Evolutionary conservation across 78 protist genomes (phyloP).

Genomic region (slime mould (Dictyostelium discoideum)): DNA sequence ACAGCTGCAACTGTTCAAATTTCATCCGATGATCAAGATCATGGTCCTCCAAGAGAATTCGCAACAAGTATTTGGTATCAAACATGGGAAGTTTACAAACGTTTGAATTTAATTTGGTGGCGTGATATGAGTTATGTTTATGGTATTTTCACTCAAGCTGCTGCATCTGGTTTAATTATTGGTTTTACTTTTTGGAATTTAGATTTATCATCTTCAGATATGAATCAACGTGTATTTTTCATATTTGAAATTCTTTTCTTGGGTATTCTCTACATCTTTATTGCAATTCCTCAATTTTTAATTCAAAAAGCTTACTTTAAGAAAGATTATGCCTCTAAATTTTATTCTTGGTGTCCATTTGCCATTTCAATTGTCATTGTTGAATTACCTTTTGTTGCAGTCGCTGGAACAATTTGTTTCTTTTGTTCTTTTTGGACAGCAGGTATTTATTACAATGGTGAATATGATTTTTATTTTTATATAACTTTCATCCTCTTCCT

Average conservation of each 20-base stretch:
- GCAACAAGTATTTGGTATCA: constrained; percentile 28
- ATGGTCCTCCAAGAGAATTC: constrained; percentile 52
- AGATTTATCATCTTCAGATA: constrained; percentile 9
- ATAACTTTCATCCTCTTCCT: constrained; percentile 13
- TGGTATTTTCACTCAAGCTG: constrained; percentile 20
- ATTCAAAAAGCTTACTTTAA: constrained; percentile 46
- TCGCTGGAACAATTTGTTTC: constrained; percentile 52
- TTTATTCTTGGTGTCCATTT: constrained; percentile 54
- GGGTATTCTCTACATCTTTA: constrained; percentile 67
- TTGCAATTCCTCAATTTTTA: constrained; percentile 59
- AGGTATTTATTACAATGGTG: background rate
- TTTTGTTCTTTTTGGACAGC: constrained; percentile 68
- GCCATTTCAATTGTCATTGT: constrained; percentile 37
- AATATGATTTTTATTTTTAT: constrained; percentile 39
- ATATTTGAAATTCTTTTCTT: constrained; percentile 7
- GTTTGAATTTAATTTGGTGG: constrained; percentile 64
- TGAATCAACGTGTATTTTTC: constrained; percentile 32
- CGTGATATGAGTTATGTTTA: constrained; percentile 17
- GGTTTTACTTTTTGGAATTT: constrained; percentile 45
- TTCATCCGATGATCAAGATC: background rate
- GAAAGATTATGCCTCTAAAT: constrained; percentile 39
- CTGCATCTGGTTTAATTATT: constrained; percentile 33
- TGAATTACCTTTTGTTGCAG: constrained; percentile 30
- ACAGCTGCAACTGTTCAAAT: background rate
- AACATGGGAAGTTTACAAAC: constrained; percentile 42